Conservation (phyloP, 768 basidiomycete genomes). For the Royoungia palumana region DNA sequence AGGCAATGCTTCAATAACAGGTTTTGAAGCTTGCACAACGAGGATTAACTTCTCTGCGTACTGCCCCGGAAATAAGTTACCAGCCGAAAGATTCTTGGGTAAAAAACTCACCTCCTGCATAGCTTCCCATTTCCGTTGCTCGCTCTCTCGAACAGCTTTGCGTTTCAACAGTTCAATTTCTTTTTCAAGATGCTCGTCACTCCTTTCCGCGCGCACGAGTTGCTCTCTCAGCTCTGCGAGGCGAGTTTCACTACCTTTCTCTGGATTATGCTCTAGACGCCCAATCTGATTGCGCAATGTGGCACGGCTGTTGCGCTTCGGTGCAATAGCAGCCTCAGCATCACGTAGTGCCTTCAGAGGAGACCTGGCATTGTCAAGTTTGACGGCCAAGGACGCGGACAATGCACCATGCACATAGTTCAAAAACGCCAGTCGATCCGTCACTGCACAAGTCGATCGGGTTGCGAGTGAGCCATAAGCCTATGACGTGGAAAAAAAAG, state of each 20-base stretch:
- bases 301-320: constrained; percentile 59
- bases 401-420: constrained; percentile 76
- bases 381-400: constrained; percentile 53
- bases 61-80: constrained; percentile 35
- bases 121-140: constrained; percentile 76
- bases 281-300: constrained; percentile 58
- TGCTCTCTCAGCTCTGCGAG: constrained; percentile 68
- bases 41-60: constrained; percentile 79
- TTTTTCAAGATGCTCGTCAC: constrained; percentile 64
- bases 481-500: constrained; percentile 1
- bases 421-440: constrained; percentile 78
- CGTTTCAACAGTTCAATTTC: constrained; percentile 72
- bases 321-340: constrained; percentile 58
- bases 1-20: constrained; percentile 62
- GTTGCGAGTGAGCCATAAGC: background rate
- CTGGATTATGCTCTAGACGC: constrained; percentile 63
- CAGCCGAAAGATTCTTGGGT: background rate
- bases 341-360: constrained; percentile 72
- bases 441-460: constrained; percentile 45
- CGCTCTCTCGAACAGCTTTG: constrained; percentile 73
- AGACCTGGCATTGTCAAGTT: constrained; percentile 60
- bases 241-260: constrained; percentile 62
- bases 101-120: constrained; percentile 59
- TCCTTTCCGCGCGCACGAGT: constrained; percentile 59
- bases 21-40: constrained; percentile 64